phyloP scores from a whole-genome alignment of 352 stramenopile genomes.

The Phytophthora boehmeriae region DNA sequence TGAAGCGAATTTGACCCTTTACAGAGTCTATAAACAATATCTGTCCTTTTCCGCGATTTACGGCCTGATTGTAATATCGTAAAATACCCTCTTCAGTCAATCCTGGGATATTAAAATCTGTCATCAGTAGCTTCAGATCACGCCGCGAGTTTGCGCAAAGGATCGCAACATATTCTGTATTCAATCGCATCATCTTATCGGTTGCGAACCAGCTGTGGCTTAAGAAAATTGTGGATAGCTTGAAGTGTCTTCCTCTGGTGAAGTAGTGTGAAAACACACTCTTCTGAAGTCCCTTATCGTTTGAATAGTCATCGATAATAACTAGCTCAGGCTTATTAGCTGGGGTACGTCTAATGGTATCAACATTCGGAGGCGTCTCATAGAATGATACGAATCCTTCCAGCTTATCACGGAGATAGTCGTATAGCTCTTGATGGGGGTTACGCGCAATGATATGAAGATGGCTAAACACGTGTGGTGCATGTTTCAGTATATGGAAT shows the following conservation, averaged over 20 bases:
- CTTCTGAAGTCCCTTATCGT: background rate
- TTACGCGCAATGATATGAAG: background rate
- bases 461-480: too few relatives aligned
- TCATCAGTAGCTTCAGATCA: too few relatives aligned
- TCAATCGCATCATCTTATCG: too few relatives aligned
- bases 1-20: too few relatives aligned
- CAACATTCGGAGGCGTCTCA: constrained; percentile 3
- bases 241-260: background rate
- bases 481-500: too few relatives aligned
- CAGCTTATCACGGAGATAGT: constrained; percentile 9
- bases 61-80: too few relatives aligned
- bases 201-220: background rate
- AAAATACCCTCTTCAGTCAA: too few relatives aligned
- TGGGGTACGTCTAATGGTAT: background rate
- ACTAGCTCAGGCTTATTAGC: background rate
- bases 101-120: too few relatives aligned
- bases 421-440: constrained; percentile 3
- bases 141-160: too few relatives aligned
- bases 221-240: background rate
- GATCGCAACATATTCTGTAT: too few relatives aligned
- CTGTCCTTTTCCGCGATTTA: too few relatives aligned
- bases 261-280: background rate
- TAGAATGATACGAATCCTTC: constrained; percentile 8
- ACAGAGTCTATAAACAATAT: too few relatives aligned
- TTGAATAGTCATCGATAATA: background rate